Conservation (phyloP, 2,329 filamentous ascomycete species). For the Epichloe typhina region DNA sequence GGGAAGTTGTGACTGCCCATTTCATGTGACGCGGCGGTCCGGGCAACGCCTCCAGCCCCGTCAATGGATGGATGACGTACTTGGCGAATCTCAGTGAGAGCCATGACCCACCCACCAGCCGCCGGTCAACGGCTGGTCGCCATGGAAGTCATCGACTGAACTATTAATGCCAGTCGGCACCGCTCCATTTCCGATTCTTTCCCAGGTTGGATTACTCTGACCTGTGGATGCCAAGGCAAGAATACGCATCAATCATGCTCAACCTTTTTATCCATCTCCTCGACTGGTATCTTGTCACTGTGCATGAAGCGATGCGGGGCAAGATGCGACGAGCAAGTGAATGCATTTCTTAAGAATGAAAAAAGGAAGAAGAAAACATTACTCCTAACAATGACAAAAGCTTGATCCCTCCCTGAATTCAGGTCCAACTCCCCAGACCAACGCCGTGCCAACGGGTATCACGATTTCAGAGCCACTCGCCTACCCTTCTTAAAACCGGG, state of each 20-base stretch:
- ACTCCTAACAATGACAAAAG: neutral
- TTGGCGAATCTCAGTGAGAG: neutral
- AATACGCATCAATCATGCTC: no score
- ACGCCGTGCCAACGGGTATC: conserved; percentile 14
- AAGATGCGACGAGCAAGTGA: neutral
- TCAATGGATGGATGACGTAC: conserved; percentile 1
- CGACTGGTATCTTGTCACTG: neutral
- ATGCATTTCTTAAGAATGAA: neutral
- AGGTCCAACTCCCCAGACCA: conserved; percentile 3
- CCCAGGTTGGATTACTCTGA: no score
- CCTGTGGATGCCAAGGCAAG: no score
- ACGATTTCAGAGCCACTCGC: conserved; percentile 7
- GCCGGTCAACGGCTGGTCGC: no score
- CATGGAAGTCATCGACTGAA: no score
- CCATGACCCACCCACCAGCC: neutral
- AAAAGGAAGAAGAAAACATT: neutral
- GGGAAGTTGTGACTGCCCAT: neutral
- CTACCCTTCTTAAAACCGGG: neutral
- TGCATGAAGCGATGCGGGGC: neutral
- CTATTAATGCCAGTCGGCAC: no score
- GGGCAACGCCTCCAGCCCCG: neutral
- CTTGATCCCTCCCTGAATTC: neutral
- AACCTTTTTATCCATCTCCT: neutral
- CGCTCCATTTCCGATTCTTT: no score
- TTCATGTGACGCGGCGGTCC: neutral